A percentile compares a stretch with the other conserved stretches of the same genome.
Evolutionary conservation across 1,284 basidiomycete species (phyloP).

Genomic region (Apiotrichum sp.): DNA sequence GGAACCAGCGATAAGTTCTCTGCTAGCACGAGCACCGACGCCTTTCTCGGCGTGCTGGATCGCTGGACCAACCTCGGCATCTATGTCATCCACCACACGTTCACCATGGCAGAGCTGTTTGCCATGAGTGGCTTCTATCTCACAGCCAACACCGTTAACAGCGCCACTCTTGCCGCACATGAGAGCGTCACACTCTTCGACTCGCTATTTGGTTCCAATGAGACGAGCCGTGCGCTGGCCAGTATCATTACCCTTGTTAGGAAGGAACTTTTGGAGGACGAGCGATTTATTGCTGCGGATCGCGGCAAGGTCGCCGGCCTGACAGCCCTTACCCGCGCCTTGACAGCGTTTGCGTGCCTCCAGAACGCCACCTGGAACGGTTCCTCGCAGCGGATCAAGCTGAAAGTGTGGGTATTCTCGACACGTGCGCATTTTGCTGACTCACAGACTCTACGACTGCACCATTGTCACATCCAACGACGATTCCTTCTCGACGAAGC

Average conservation of each 20-base stretch:
- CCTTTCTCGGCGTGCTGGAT: slow-evolving; percentile 49
- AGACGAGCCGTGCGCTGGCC: slow-evolving; percentile 50
- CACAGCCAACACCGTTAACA: slow-evolving; percentile 40
- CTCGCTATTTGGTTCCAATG: slow-evolving; percentile 52
- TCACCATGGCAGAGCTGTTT: slow-evolving; percentile 53
- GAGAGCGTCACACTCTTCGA: slow-evolving; percentile 53
- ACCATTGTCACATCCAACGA: slow-evolving; percentile 46
- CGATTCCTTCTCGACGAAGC: slow-evolving; percentile 17
- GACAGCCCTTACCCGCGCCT: slow-evolving; percentile 50
- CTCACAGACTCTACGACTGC: slow-evolving; percentile 48
- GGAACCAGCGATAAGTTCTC: slow-evolving; percentile 15
- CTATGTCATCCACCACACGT: slow-evolving; percentile 51
- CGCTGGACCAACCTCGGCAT: slow-evolving; percentile 53
- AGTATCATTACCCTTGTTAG: slow-evolving; percentile 50
- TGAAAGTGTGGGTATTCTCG: slow-evolving; percentile 43
- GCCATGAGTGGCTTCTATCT: slow-evolving; percentile 52
- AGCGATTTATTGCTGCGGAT: slow-evolving; percentile 37
- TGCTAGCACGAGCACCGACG: slow-evolving; percentile 18
- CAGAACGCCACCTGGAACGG: slow-evolving; percentile 50
- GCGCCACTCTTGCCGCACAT: slow-evolving; percentile 47
- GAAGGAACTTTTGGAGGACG: slow-evolving; percentile 47
- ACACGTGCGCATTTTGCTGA: neutral
- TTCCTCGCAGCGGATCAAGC: slow-evolving; percentile 38
- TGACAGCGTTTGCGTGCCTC: slow-evolving; percentile 52
- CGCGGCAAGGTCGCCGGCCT: slow-evolving; percentile 38